Evolutionary conservation across 805 yeast species (phyloP).

Genomic region (Schwanniomyces yamadae): DNA sequence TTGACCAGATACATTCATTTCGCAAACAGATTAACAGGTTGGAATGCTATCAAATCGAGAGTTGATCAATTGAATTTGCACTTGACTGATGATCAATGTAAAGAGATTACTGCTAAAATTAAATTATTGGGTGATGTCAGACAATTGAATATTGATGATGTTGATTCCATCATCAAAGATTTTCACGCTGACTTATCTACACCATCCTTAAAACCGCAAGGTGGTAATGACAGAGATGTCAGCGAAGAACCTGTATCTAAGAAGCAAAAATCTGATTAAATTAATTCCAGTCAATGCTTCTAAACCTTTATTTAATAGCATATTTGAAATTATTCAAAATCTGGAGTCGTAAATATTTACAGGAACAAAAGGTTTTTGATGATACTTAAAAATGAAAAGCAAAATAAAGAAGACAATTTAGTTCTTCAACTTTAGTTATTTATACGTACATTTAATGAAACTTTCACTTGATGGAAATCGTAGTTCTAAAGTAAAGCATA

Average conservation of each 20-base stretch:
- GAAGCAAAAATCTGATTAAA: slow-evolving; percentile 17
- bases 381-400: not conserved
- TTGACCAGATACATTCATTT: slow-evolving; percentile 61
- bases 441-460: slow-evolving; percentile 2
- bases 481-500: too few relatives aligned
- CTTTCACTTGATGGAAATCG: too few relatives aligned
- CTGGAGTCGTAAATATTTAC: slow-evolving; percentile 4
- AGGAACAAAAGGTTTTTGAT: slow-evolving; percentile 2
- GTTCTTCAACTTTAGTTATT: slow-evolving; percentile 6
- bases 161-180: slow-evolving; percentile 57
- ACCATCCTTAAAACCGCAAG: slow-evolving; percentile 25
- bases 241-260: slow-evolving; percentile 36
- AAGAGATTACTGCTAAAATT: slow-evolving; percentile 54
- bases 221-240: slow-evolving; percentile 22
- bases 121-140: slow-evolving; percentile 59
- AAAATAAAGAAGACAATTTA: slow-evolving; percentile 3
- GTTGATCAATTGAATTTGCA: slow-evolving; percentile 59
- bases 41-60: slow-evolving; percentile 63
- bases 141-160: slow-evolving; percentile 59
- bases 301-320: not conserved
- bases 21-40: slow-evolving; percentile 60
- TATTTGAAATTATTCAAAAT: slow-evolving; percentile 2
- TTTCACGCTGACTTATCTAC: slow-evolving; percentile 46
- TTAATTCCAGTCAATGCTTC: slow-evolving; percentile 1
- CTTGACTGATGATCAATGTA: slow-evolving; percentile 56